Evolutionary conservation across 192 early-diverging fungal species (phyloP).

Genomic region (Rhizophagus prolifer): DNA sequence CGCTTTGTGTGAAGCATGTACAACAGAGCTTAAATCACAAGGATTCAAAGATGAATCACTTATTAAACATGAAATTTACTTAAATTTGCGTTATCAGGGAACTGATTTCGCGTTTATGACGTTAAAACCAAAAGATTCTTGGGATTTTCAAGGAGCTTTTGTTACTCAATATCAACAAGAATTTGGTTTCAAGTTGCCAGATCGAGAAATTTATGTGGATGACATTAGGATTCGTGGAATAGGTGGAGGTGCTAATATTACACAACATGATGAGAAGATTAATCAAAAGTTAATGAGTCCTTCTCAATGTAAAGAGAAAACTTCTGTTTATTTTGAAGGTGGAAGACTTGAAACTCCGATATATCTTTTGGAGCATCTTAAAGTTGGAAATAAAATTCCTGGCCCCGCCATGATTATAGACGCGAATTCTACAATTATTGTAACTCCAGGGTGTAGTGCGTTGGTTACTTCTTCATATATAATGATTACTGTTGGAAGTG

Average conservation of each 20-base stretch:
- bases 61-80: constrained; percentile 66
- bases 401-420: constrained; percentile 95
- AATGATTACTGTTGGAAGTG: constrained; percentile 52
- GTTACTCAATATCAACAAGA: constrained; percentile 81
- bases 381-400: constrained; percentile 62
- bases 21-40: constrained; percentile 57
- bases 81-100: constrained; percentile 91
- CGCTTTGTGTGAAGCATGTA: constrained; percentile 47
- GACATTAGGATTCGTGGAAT: constrained; percentile 90
- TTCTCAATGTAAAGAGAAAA: constrained; percentile 41
- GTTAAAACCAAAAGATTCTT: constrained; percentile 56
- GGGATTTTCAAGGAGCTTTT: constrained; percentile 72
- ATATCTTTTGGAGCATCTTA: constrained; percentile 62
- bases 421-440: constrained; percentile 80
- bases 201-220: constrained; percentile 82
- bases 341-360: constrained; percentile 73
- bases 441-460: constrained; percentile 80
- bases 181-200: constrained; percentile 90
- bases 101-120: constrained; percentile 94
- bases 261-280: constrained; percentile 40
- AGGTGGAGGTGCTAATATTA: constrained; percentile 50
- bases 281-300: constrained; percentile 30
- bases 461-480: constrained; percentile 71
- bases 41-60: constrained; percentile 58
- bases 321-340: constrained; percentile 74